Conservation (phyloP, 495 filamentous ascomycete genomes). For the Penicillium crystallinum region DNA sequence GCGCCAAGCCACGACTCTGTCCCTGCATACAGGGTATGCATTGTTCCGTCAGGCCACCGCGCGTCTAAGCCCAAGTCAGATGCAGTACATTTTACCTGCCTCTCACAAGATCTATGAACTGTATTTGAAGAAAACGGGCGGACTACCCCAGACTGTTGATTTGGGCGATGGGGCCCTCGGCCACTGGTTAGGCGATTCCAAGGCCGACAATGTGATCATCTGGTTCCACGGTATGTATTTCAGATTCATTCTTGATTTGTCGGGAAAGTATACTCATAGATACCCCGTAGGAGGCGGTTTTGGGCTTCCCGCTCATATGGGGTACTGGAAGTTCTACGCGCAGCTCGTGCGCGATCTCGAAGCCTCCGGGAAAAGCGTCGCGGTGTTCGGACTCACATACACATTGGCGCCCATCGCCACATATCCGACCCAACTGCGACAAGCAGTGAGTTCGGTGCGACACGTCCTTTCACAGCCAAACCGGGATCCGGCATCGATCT, state of each 20-base stretch:
- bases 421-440: constrained; percentile 58
- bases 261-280: neutral
- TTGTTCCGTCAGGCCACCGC: constrained; percentile 31
- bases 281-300: constrained; percentile 52
- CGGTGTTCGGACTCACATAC: constrained; percentile 52
- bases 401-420: constrained; percentile 51
- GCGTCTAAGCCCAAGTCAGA: constrained; percentile 26
- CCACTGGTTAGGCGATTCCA: constrained; percentile 54
- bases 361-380: constrained; percentile 37
- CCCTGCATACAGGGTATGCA: constrained; percentile 38
- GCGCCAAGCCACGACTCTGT: constrained; percentile 28
- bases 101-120: constrained; percentile 47
- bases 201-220: constrained; percentile 51
- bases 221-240: constrained; percentile 52
- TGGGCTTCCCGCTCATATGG: constrained; percentile 42
- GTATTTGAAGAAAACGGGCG: constrained; percentile 37
- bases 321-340: constrained; percentile 49
- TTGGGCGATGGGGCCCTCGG: constrained; percentile 49
- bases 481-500: constrained; percentile 40
- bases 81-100: constrained; percentile 35
- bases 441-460: constrained; percentile 48
- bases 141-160: constrained; percentile 43
- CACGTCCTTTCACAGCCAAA: constrained; percentile 44
- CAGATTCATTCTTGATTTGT: too few species aligned
- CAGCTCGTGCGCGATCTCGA: constrained; percentile 34